Base-by-base conservation (phyloP, 2,329 filamentous ascomycete species). In the Calonectria pauciramosa region DNA sequence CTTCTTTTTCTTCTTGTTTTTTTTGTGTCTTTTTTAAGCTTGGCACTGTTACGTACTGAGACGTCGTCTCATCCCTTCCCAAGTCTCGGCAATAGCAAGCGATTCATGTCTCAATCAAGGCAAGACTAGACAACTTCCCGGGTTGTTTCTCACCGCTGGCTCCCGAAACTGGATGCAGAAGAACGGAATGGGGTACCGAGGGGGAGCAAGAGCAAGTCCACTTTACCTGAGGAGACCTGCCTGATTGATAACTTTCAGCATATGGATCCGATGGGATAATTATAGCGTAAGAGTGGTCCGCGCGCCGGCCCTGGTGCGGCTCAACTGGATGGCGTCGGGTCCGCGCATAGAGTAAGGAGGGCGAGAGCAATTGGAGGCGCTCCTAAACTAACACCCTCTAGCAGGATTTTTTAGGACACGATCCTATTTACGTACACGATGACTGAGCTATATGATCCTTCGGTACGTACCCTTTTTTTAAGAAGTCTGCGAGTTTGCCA, bases 221-320 rank as follows among this genome's bases (percentile, higher is more conserved):
- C 72, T 52, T 23, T 16, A 30, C 36, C 30, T 44, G 65, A 73
- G 75, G 79, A 71, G 72, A 65, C 78, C 65, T 76, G 74, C 78
- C 73, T 79, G 79, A 78, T 80, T 76, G 72, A 76, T 71, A 76
- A 76, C 70, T 79, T 51, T 71, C 74, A 32, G 23, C 36, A 73
- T 73, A 72, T 78, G 78, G 78, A 80, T 79, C 71, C 78, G 38
- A 75, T 80, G 73, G 71, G 77, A 80, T 80, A 80, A 80, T 80
- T 78, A 80, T 80, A 80, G 78, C 78, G 79, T 80, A 80, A 80
- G 44, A 72, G 72, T 77, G 76, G 74, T 68, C 76, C 72, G 74
- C 74, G 74, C 76, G 75, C 70, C 79, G 72, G 75, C 78, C 72
- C 68, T 68, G 72, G 75, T 80, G 79, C 78, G 79, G 79, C 79